Evolutionary conservation across 805 yeast genomes (phyloP), one percentile per base, ranked within the genome.

Genomic region (Pichia nanzhaoensis): DNA sequence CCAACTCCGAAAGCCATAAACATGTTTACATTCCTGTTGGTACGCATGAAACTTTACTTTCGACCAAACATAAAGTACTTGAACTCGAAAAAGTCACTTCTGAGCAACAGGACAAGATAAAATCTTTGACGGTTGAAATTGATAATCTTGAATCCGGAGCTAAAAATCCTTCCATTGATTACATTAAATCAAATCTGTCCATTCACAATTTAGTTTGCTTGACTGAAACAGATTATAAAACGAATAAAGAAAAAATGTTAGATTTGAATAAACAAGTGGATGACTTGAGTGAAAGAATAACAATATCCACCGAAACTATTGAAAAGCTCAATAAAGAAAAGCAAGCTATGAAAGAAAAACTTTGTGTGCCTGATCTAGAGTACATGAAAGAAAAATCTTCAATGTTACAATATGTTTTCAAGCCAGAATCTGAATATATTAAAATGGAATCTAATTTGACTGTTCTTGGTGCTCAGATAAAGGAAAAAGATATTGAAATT

Each of bases 161-260:
- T n/a, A 53, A 51, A 7, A 46, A 51, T 8, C 76, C 77, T 7
- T 53, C 65, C 9, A 50, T 56, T 21, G 63, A 56, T 7, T 59
- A 59, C 43, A 47, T 66, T 34, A 36, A 44, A 21, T 27, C 30
- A 19, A 30, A 41, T 19, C 33, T 22, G 18, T 35, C 27, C 6
- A 4, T 9, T 10, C 20, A 33, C 16, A 17, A 33, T 17, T 33
- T 17, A 7, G 19, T 33, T 17, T 35, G 14, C 14, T 5, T 35
- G 5, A n/a, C 27, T 4, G 16, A 6, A 16, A 13, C 19, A 21
- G 33, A 37, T 8, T 16, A 37, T 13, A 8, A 28, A 21, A 7
- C 10, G 6, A 13, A 7, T 5, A 30, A 8, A 30, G 6, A 5
- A 30, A 14, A 30, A 13, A 13, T 30, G 6, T 5, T 14, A 8